Base-by-base conservation (phyloP, 1,139 yeast genomes). In the Lodderomyces elongisporus region DNA sequence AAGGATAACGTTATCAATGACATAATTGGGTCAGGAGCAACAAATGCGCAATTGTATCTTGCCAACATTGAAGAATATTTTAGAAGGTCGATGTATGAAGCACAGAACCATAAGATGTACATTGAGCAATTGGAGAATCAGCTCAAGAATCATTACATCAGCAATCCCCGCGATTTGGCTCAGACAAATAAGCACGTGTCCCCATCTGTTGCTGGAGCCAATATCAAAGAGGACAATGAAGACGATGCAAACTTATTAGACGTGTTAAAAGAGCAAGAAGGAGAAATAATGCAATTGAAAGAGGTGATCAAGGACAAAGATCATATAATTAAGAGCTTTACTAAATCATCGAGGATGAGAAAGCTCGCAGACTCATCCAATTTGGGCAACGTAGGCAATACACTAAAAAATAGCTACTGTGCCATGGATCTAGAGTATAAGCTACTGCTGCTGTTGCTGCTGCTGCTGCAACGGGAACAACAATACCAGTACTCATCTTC, bases 281-380 rank as follows among this genome's bases (percentile, higher is more conserved):
- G 78, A 34, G 94, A 85, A 51, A 75, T 87, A 8, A 52, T 62
- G 32, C 85, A 79, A 36, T 62, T 88, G 46, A 72, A 72, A 47
- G 82, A 76, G 39, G 66, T 73, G 32, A 56, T 85, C 33, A 70
- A 72, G 35, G 76, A 69, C 45, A 88, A 87, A 53, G 95, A 87
- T 46, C 79, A 80, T 33, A 79, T 88, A 42, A 85, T 88, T 37
- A 74, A 74, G 42, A 88, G 93, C 7, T 62, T 88, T 31, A 77
- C 79, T 28, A 74, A 79, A 36, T 73, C 81, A 2, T 66, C 74
- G 25, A 64, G 76, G 42, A 58, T 76, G 32, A 62, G 83, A 24
- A 66, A 70, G 31, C 47, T 69, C 30, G 71, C 65, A 14, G 74
- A 66, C 28, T 54, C 68, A 8, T 31, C 35, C 56, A 56, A 9